Conservation (phyloP, 768 basidiomycete species). For the Amanita molliuscula region DNA sequence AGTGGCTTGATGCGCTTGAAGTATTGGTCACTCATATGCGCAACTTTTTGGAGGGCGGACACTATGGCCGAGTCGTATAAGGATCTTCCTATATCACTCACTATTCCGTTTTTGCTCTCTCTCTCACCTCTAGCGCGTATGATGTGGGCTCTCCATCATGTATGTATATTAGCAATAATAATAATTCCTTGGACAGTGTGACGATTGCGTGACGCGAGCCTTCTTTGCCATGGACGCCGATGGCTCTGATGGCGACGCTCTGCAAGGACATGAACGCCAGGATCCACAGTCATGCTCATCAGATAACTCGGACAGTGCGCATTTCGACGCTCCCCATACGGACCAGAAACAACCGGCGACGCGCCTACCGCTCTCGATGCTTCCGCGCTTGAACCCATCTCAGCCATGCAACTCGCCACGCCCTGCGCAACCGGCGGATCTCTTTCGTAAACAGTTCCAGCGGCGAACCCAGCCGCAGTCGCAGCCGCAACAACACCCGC, state of each 20-base stretch:
- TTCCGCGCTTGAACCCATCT: conserved; percentile 1
- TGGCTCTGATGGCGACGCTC: conserved; percentile 1
- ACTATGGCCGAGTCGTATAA: conserved; percentile 33
- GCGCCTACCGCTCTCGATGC: background rate
- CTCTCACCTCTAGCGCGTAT: background rate
- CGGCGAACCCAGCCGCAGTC: background rate
- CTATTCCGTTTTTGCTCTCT: background rate
- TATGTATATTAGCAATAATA: background rate
- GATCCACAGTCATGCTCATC: background rate
- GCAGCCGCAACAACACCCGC: background rate
- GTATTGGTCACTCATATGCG: conserved; percentile 38
- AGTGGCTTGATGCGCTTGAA: conserved; percentile 55
- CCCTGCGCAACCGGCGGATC: background rate
- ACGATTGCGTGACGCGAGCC: background rate
- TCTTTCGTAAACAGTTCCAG: conserved; percentile 1
- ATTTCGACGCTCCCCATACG: background rate
- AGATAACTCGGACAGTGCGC: background rate
- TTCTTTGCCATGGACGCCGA: background rate
- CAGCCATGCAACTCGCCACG: background rate
- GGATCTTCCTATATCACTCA: background rate
- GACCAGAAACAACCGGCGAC: background rate
- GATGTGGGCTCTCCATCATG: background rate
- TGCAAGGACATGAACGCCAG: background rate
- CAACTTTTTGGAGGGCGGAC: conserved; percentile 41
- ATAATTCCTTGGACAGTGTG: background rate